Evolutionary conservation across 2,329 filamentous ascomycete species (phyloP).

Genomic region (Botrytis medusae): DNA sequence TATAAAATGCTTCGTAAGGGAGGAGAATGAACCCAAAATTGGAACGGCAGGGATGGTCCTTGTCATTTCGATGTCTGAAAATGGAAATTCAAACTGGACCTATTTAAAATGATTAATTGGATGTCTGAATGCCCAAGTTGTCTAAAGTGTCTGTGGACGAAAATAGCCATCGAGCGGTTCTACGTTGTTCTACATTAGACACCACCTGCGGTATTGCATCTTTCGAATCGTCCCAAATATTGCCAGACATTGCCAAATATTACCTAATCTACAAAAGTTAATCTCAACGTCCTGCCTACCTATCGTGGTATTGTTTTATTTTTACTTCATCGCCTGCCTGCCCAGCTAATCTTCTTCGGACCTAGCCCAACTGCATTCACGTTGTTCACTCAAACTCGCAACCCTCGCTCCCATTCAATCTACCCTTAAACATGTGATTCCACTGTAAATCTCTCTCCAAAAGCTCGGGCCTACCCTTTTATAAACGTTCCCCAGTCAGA

Average conservation of each 20-base stretch:
- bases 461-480: constrained; percentile 5
- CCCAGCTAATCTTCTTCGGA: neutral
- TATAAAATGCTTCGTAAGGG: constrained; percentile 15
- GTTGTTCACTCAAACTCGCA: neutral
- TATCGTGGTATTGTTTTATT: neutral
- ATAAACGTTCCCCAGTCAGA: constrained; percentile 12
- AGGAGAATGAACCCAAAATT: neutral
- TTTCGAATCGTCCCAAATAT: too few relatives aligned
- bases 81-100: neutral
- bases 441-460: neutral
- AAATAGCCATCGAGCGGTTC: neutral
- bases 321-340: too few relatives aligned
- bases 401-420: neutral
- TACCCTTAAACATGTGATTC: neutral
- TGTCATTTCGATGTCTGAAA: neutral
- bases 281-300: neutral
- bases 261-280: neutral
- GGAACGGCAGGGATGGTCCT: neutral
- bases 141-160: neutral
- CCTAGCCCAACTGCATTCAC: neutral
- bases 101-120: neutral
- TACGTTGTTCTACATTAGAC: neutral
- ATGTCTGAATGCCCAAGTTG: constrained; percentile 1
- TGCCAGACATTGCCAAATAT: neutral
- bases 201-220: neutral